Evolutionary conservation across 441 rosid genomes (phyloP).

Genomic region (Gossypium schwendimanii): DNA sequence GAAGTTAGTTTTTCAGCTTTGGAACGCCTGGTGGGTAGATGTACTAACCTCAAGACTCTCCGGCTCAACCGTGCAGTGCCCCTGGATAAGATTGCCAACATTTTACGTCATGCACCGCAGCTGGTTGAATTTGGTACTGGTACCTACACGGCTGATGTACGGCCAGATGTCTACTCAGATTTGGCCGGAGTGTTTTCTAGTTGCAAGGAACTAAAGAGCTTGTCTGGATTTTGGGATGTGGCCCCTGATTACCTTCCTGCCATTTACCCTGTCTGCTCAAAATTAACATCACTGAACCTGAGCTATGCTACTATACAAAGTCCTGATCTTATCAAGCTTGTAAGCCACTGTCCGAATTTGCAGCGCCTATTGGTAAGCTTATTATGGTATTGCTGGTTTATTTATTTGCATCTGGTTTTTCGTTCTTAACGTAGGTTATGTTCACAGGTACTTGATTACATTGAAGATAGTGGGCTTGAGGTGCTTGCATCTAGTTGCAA

Average conservation of each 20-base stretch:
- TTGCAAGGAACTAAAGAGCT: conserved; percentile 56
- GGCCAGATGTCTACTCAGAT: conserved; percentile 41
- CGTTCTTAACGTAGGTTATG: conserved; percentile 13
- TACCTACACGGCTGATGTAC: conserved; percentile 46
- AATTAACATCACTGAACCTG: conserved; percentile 70
- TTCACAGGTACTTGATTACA: conserved; percentile 72
- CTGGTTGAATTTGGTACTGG: conserved; percentile 82
- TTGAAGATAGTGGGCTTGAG: conserved; percentile 82
- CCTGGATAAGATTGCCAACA: conserved; percentile 51
- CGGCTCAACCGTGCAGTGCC: conserved; percentile 66
- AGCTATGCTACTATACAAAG: conserved; percentile 63
- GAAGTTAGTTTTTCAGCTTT: conserved; percentile 64
- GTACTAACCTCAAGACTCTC: conserved; percentile 60
- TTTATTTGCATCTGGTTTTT: background rate
- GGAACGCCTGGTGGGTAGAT: conserved; percentile 66
- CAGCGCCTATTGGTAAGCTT: conserved; percentile 71
- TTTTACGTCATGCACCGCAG: conserved; percentile 72
- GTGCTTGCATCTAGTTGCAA: conserved; percentile 60
- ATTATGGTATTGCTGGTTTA: background rate
- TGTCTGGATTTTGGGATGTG: conserved; percentile 88
- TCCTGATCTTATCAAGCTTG: conserved; percentile 59
- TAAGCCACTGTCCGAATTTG: conserved; percentile 55
- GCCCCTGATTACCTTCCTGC: conserved; percentile 74
- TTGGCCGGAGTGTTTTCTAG: conserved; percentile 50
- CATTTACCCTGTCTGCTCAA: conserved; percentile 57